phyloP scores from a whole-genome alignment of 352 stramenopile species.

The Globisporangium mamillatum region DNA sequence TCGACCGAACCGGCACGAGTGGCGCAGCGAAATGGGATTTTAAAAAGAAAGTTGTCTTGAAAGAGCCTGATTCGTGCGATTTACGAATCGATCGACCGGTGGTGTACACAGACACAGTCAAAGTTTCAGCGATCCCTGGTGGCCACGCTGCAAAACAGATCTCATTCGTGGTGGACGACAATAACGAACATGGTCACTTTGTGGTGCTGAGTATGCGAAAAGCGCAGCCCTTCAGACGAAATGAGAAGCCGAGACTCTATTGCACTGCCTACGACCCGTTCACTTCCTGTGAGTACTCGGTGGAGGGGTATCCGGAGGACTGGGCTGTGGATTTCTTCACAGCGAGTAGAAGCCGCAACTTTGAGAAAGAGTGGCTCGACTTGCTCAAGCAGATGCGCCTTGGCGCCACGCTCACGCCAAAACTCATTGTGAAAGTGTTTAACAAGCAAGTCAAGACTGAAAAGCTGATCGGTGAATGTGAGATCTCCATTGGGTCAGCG shows the following conservation, averaged over 20 bases:
- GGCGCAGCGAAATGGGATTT: slow-evolving; percentile 64
- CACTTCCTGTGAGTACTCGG: slow-evolving; percentile 74
- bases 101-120: slow-evolving; percentile 77
- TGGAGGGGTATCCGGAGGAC: slow-evolving; percentile 56
- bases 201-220: slow-evolving; percentile 69
- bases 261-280: slow-evolving; percentile 84
- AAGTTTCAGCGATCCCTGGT: slow-evolving; percentile 44
- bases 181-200: slow-evolving; percentile 41
- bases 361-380: slow-evolving; percentile 49
- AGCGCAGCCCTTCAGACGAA: slow-evolving; percentile 31
- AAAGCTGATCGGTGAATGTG: slow-evolving; percentile 65
- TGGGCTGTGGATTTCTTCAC: slow-evolving; percentile 77
- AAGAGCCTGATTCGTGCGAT: slow-evolving; percentile 46
- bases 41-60: slow-evolving; percentile 41
- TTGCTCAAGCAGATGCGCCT: slow-evolving; percentile 56
- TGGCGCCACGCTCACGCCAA: slow-evolving; percentile 58
- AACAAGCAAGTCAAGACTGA: slow-evolving; percentile 71
- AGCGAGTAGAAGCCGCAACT: slow-evolving; percentile 32
- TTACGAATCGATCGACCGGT: slow-evolving; percentile 62
- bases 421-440: slow-evolving; percentile 64
- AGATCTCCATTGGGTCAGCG: slow-evolving; percentile 68
- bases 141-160: slow-evolving; percentile 39
- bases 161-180: slow-evolving; percentile 39
- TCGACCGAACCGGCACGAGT: slow-evolving; percentile 44
- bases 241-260: slow-evolving; percentile 43